Percentiles rank a stretch among this genome's conserved stretches.
phyloP scores from a whole-genome alignment of 805 yeast species.

The Candida montana region DNA sequence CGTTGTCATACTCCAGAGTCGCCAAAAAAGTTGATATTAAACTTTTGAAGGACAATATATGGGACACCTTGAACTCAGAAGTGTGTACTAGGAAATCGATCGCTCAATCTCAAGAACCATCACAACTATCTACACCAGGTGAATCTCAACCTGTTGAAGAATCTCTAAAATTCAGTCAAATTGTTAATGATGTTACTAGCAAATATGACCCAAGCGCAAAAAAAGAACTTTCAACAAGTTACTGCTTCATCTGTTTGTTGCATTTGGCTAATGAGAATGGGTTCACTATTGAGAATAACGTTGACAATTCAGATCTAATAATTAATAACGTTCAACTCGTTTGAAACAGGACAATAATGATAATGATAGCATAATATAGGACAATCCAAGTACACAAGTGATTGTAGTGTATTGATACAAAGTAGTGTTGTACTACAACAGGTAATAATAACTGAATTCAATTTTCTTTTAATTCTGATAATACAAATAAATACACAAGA shows the following conservation, averaged over 20 bases:
- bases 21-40: conserved; percentile 79
- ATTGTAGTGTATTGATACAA: too few relatives aligned
- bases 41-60: conserved; percentile 67
- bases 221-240: conserved; percentile 75
- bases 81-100: conserved; percentile 10
- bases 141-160: too few relatives aligned
- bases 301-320: conserved; percentile 20
- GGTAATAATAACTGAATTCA: too few relatives aligned
- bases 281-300: conserved; percentile 43
- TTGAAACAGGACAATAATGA: neutral
- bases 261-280: conserved; percentile 89
- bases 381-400: too few relatives aligned
- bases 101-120: too few relatives aligned
- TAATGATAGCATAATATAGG: too few relatives aligned
- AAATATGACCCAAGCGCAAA: conserved; percentile 51
- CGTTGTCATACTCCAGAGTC: conserved; percentile 57
- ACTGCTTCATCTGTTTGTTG: conserved; percentile 75
- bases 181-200: conserved; percentile 44
- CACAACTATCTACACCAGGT: too few relatives aligned
- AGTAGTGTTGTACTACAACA: too few relatives aligned
- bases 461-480: too few relatives aligned
- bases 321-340: conserved; percentile 6
- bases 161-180: conserved; percentile 34
- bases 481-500: neutral
- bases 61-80: conserved; percentile 48